Evolutionary conservation across 192 early-diverging fungal genomes (phyloP).

Genomic region (Kickxella alabastrina): DNA sequence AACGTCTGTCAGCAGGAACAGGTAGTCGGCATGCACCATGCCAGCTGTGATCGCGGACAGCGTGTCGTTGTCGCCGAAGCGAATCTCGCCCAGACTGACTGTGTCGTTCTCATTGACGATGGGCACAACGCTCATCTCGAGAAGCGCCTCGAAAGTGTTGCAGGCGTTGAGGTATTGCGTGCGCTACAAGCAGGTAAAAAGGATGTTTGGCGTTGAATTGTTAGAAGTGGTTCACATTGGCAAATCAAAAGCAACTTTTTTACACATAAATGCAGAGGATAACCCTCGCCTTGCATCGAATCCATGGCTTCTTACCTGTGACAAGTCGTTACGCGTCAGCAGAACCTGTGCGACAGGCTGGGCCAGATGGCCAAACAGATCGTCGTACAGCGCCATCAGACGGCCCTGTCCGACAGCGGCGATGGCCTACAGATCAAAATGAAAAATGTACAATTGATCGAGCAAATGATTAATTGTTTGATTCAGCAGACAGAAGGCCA

Average conservation of each 20-base stretch:
- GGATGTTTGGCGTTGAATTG: no score
- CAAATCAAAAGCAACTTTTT: no score
- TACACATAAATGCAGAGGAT: no score
- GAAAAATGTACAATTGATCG: background rate
- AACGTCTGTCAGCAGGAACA: conserved; percentile 98
- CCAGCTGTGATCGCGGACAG: conserved; percentile 93
- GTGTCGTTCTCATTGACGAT: conserved; percentile 99
- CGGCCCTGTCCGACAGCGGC: conserved; percentile 97
- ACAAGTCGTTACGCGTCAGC: conserved; percentile 87
- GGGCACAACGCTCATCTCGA: conserved; percentile 87
- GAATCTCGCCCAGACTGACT: conserved; percentile 81
- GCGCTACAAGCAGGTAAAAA: conserved; percentile 55
- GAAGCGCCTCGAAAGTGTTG: conserved; percentile 85
- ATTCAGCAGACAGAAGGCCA: no score
- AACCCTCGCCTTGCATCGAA: no score
- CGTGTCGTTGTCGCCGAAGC: conserved; percentile 99
- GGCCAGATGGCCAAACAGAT: conserved; percentile 88
- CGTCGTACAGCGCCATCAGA: conserved; percentile 95
- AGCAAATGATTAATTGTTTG: conserved; percentile 1
- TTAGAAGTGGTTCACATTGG: no score
- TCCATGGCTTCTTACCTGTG: conserved; percentile 86
- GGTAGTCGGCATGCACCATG: conserved; percentile 94
- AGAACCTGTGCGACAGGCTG: conserved; percentile 94
- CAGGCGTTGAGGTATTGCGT: conserved; percentile 96
- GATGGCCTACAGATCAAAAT: conserved; percentile 64